These are phyloP conservation scores for Phytophthora palmivora DNA, from an alignment of 352 stramenopile species.

Conservation along the genomic window DNA sequence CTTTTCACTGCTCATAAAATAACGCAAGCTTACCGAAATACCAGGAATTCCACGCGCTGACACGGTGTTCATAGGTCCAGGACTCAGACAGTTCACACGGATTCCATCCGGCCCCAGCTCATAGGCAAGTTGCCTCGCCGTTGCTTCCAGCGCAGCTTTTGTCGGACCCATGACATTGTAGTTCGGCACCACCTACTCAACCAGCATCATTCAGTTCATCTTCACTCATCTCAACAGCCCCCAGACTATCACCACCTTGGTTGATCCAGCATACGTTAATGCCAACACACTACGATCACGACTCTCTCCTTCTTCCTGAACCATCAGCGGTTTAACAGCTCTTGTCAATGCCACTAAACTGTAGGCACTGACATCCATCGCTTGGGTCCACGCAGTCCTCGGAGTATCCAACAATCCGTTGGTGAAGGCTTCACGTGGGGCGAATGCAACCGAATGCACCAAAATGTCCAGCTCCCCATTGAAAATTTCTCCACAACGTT, in stretches of 20 bases:
- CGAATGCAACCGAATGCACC: conserved; percentile 93
- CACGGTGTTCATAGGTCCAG: conserved; percentile 91
- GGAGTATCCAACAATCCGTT: conserved; percentile 60
- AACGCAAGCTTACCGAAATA: conserved; percentile 68
- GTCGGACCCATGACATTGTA: conserved; percentile 94
- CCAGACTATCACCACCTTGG: conserved; percentile 31
- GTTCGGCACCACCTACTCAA: conserved; percentile 80
- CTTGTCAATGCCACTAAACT: conserved; percentile 88
- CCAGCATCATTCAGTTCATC: conserved; percentile 9
- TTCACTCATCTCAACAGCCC: not conserved
- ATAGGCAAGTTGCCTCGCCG: conserved; percentile 80
- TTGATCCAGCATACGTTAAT: conserved; percentile 88
- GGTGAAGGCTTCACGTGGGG: conserved; percentile 76
- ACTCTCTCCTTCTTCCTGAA: conserved; percentile 7
- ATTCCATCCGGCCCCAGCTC: conserved; percentile 82
- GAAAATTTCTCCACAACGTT: conserved; percentile 47
- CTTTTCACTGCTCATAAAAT: too few species aligned
- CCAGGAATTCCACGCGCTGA: conserved; percentile 90
- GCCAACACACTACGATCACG: conserved; percentile 84
- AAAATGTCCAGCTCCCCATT: conserved; percentile 80
- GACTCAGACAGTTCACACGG: conserved; percentile 92
- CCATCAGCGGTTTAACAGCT: conserved; percentile 66
- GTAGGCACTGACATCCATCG: conserved; percentile 90
- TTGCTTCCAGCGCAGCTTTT: conserved; percentile 91
- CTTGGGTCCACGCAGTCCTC: conserved; percentile 68